Evolutionary conservation across 164 flowering plant species (phyloP).

Genomic region (Buxus sempervirens): DNA sequence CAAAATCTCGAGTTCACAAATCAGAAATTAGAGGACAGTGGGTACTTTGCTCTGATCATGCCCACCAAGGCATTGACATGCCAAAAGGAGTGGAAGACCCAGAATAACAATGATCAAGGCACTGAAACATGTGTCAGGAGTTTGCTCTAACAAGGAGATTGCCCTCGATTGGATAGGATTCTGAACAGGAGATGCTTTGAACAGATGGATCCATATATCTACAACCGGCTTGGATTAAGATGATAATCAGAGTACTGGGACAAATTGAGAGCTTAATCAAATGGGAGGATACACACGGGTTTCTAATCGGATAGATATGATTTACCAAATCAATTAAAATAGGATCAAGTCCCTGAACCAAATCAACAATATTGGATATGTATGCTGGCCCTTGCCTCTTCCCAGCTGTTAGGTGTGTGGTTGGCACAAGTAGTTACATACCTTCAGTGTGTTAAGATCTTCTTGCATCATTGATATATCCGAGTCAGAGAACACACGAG

Average conservation of each 20-base stretch:
- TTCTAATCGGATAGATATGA: background rate
- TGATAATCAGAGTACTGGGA: background rate
- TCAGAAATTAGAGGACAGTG: background rate
- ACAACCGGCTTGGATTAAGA: background rate
- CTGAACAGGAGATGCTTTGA: background rate
- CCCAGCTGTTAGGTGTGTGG: too few relatives aligned
- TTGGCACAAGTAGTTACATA: constrained; percentile 13
- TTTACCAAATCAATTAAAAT: background rate
- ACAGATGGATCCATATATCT: too few relatives aligned
- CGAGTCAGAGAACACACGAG: constrained; percentile 64
- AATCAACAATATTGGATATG: background rate
- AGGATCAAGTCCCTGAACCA: background rate
- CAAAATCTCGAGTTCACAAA: too few relatives aligned
- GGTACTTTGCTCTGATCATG: background rate
- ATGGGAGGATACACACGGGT: background rate
- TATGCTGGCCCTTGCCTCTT: too few relatives aligned
- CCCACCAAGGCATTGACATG: background rate
- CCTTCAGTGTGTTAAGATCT: constrained; percentile 70
- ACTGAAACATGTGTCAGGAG: background rate
- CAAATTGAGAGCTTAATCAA: background rate
- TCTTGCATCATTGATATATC: constrained; percentile 65
- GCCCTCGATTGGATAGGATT: background rate
- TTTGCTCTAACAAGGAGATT: background rate
- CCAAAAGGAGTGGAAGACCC: background rate
- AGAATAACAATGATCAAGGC: background rate